Conservation (phyloP, 2,329 filamentous ascomycete genomes). For the Phoma sp. region DNA sequence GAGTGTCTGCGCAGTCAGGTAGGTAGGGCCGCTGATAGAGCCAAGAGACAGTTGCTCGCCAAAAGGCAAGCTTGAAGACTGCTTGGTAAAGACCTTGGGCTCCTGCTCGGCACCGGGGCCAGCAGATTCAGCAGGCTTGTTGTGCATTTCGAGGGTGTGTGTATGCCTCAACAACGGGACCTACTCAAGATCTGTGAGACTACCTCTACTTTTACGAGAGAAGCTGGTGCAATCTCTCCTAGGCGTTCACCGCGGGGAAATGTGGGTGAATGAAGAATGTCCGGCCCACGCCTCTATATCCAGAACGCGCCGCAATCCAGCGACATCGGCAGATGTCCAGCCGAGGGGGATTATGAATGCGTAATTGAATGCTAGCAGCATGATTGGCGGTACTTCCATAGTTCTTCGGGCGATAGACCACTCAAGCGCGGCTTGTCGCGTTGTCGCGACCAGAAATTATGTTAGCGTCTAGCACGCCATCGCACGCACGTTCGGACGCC, state of each 20-base stretch:
- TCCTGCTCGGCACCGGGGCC: slow-evolving; percentile 44
- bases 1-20: slow-evolving; percentile 89
- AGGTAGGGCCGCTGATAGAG: slow-evolving; percentile 82
- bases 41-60: slow-evolving; percentile 59
- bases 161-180: slow-evolving; percentile 19
- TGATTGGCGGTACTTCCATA: slow-evolving; percentile 37
- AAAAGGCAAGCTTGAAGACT: slow-evolving; percentile 59
- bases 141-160: slow-evolving; percentile 41
- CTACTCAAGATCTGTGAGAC: slow-evolving; percentile 12
- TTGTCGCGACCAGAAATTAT: slow-evolving; percentile 32
- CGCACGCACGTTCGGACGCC: slow-evolving; percentile 18
- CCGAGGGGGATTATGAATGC: slow-evolving; percentile 33
- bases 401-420: slow-evolving; percentile 33
- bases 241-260: slow-evolving; percentile 23
- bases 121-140: slow-evolving; percentile 46
- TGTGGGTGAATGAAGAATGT: slow-evolving; percentile 18
- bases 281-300: slow-evolving; percentile 20
- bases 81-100: slow-evolving; percentile 47
- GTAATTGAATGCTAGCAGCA: slow-evolving; percentile 23
- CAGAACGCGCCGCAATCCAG: slow-evolving; percentile 26
- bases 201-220: slow-evolving; percentile 18
- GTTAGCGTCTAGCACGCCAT: slow-evolving; percentile 40
- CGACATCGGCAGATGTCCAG: slow-evolving; percentile 38
- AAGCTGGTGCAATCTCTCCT: slow-evolving; percentile 17
- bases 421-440: slow-evolving; percentile 33